Conservation (phyloP, 1,284 basidiomycete genomes). For the Rhodotorula sp. region DNA sequence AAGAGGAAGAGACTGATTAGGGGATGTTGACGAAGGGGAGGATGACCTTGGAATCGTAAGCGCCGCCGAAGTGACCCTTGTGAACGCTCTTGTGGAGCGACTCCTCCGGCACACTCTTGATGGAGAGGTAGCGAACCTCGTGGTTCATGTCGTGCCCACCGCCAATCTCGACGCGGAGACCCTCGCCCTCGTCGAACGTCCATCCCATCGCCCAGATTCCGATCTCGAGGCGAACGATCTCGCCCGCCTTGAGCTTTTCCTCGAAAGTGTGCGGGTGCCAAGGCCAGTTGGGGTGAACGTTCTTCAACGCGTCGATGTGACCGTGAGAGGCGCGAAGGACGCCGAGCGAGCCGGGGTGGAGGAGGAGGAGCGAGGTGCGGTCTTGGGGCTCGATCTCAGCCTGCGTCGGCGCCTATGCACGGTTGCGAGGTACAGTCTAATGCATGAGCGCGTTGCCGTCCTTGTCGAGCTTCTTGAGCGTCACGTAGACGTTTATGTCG, state of each 20-base stretch:
- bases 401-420: slow-evolving; percentile 30
- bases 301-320: slow-evolving; percentile 15
- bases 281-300: slow-evolving; percentile 11
- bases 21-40: slow-evolving; percentile 16
- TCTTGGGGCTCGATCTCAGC: slow-evolving; percentile 36
- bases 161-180: slow-evolving; percentile 26
- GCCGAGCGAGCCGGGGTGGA: slow-evolving; percentile 40
- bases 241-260: slow-evolving; percentile 38
- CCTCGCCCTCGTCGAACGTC: slow-evolving; percentile 42
- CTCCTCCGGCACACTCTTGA: slow-evolving; percentile 10
- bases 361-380: slow-evolving; percentile 18
- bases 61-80: slow-evolving; percentile 17
- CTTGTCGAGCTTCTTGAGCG: slow-evolving; percentile 42
- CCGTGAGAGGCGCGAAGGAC: slow-evolving; percentile 44
- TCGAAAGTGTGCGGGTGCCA: slow-evolving; percentile 31
- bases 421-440: slow-evolving; percentile 39
- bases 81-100: slow-evolving; percentile 17
- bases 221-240: slow-evolving; percentile 43
- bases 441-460: slow-evolving; percentile 37
- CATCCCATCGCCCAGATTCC: slow-evolving; percentile 44
- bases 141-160: slow-evolving; percentile 21
- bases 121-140: slow-evolving; percentile 21
- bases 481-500: slow-evolving; percentile 43
- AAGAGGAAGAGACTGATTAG: not conserved
- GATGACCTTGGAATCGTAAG: slow-evolving; percentile 14